Conservation (phyloP, 805 yeast genomes). For the Sugiyamaella boreocaroliniensis region DNA sequence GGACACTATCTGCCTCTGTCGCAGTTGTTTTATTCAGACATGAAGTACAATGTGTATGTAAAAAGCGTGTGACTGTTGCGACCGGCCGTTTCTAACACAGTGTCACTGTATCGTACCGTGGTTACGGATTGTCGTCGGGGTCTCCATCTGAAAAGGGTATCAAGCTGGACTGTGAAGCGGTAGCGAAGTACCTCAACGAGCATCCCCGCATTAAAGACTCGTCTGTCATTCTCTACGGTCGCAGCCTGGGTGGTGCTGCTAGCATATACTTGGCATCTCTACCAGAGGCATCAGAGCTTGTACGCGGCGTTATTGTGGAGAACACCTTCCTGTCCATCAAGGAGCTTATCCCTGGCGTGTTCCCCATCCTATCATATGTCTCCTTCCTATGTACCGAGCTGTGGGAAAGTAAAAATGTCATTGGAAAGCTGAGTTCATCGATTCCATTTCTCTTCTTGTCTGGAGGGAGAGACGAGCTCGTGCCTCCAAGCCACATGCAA, state of each 20-base stretch:
- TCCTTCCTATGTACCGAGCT: constrained; percentile 62
- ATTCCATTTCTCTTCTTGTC: constrained; percentile 66
- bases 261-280: constrained; percentile 70
- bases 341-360: constrained; percentile 52
- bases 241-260: constrained; percentile 94
- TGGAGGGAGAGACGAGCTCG: constrained; percentile 79
- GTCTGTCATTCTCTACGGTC: constrained; percentile 66
- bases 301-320: constrained; percentile 69
- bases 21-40: constrained; percentile 51
- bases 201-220: constrained; percentile 49
- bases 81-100: neutral
- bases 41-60: constrained; percentile 57
- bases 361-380: constrained; percentile 57
- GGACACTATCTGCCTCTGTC: constrained; percentile 86
- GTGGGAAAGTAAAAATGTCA: constrained; percentile 72
- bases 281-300: constrained; percentile 38
- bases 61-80: neutral
- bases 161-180: constrained; percentile 73
- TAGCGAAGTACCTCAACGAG: constrained; percentile 48
- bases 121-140: constrained; percentile 82
- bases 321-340: constrained; percentile 77
- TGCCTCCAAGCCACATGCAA: constrained; percentile 81
- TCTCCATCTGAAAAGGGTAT: constrained; percentile 68
- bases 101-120: constrained; percentile 80
- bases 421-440: constrained; percentile 42